Conservation (phyloP, 2,329 filamentous ascomycete genomes). For the Cladobotryum mycophilum region DNA sequence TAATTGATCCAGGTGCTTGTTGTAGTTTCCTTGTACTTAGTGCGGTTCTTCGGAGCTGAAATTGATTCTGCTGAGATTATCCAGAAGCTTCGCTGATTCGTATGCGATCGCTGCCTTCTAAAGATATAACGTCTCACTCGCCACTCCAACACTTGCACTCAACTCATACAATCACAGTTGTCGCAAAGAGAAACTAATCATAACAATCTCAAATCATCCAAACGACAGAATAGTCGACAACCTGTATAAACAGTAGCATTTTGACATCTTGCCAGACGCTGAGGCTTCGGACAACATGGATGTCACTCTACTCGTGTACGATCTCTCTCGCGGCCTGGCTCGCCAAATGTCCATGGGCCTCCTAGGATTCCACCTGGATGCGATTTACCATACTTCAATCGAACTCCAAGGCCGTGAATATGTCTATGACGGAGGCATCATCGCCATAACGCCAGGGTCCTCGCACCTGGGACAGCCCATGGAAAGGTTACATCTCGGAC, state of each 20-base stretch:
- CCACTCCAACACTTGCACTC: no score
- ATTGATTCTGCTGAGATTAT: not conserved
- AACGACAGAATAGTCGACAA: no score
- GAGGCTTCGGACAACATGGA: conserved; percentile 48
- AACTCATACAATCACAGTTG: no score
- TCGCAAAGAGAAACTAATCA: no score
- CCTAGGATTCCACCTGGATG: conserved; percentile 65
- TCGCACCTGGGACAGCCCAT: conserved; percentile 85
- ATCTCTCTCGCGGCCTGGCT: conserved; percentile 60
- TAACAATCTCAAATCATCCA: no score
- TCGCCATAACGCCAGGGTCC: conserved; percentile 69
- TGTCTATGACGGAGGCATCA: conserved; percentile 81
- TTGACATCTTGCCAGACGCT: not conserved
- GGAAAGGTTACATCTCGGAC: conserved; percentile 67
- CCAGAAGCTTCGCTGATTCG: conserved; percentile 10
- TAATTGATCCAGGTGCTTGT: no score
- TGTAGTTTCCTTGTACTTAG: no score
- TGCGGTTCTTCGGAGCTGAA: no score
- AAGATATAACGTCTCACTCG: not conserved
- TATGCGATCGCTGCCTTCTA: conserved; percentile 10
- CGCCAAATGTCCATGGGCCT: conserved; percentile 48
- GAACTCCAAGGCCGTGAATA: conserved; percentile 82
- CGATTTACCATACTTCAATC: conserved; percentile 91
- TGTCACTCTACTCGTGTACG: conserved; percentile 71
- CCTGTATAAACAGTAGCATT: no score